Evolutionary conservation across 1,284 basidiomycete genomes (phyloP), one percentile per base, ranked within the genome.

Genomic region (Stereum hirsutum): DNA sequence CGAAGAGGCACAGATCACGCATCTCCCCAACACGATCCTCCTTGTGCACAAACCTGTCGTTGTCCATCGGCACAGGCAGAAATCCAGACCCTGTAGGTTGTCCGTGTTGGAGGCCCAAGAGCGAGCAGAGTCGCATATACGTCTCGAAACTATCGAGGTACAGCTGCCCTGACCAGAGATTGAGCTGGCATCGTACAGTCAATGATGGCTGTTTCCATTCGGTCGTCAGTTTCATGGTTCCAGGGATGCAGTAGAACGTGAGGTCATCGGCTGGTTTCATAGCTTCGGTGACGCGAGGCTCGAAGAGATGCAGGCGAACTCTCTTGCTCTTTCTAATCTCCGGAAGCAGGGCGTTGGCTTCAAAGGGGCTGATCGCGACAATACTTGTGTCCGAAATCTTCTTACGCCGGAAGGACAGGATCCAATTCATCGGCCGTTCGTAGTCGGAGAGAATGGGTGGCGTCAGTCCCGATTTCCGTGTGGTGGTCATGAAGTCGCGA

Each of bases 371-470:
- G 39, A 72, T 38, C 15, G 65, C 47, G 21, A 75, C 59, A 2
- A 55, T 45, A 1, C 10, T n/a, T 5, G 32, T 21, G 25, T 12
- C 30, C 0, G 15, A n/a, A 5, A 26, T 21, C n/a, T n/a, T 25
- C 20, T 24, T n/a, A 20, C 17, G 19, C 11, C 15, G 24, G 8
- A 32, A 44, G 0, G 65, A 62, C n/a, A 68, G 27, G 24, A 75
- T 52, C 72, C 72, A 70, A 34, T 67, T 58, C n/a, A 71, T 61
- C 0, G 68, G 64, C 12, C 66, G 65, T 30, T 68, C 46, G 44
- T 64, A 71, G 23, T 65, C 58, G 23, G 53, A 31, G 8, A 44
- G 23, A n/a, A n/a, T n/a, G n/a, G n/a, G n/a, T n/a, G n/a, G n/a
- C 21, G 53, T 41, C 12, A 44, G 15, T 12, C 12, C 8, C 8